Evolutionary conservation across 2,329 filamentous ascomycete genomes (phyloP), one percentile per base, ranked within the genome.

Genomic region (Ascochyta fabae): DNA sequence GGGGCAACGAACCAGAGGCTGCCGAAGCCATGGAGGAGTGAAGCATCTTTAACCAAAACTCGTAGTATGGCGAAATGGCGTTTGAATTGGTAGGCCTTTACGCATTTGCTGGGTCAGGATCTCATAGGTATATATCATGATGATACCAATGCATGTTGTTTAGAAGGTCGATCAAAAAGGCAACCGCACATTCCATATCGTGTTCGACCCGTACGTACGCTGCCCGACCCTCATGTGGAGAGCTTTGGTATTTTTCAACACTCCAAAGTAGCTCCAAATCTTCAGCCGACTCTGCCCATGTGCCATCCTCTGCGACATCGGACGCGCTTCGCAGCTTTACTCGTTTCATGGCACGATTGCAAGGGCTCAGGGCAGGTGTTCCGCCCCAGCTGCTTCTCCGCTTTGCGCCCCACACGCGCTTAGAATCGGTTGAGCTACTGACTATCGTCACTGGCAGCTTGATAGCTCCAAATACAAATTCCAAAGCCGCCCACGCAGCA

Each of bases 1-100:
- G 91, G 90, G 92, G 91, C 10, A 88, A 92, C 71, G 86, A 80
- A 74, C 35, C 61, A 23, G 61, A 52, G 33, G 60, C 72, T 68
- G 58, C 45, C 46, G 76, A 74, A 52, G 67, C 69, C 31, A 77
- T 76, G 74, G 74, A 77, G 51, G 56, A 64, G 50, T 68, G 60
- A 48, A 43, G 33, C 40, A 38, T 36, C 16, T 27, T 19, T 41
- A 26, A 44, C 33, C 23, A 29, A 44, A 48, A 50, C 35, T 40
- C 13, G 38, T 42, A 51, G 19, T 44, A 33, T 16, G 59, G 56
- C 56, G 59, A 59, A 52, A 34, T 7, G 59, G 59, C 56, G 56
- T 61, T 55, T 40, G 29, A 33, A 45, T 40, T 40, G 34, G 23
- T 8, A 42, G 45, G 46, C 42, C 44, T 44, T 53, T 38, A 40